Evolutionary conservation across 2,329 filamentous ascomycete genomes (phyloP).

Genomic region (Diatrype stigma): DNA sequence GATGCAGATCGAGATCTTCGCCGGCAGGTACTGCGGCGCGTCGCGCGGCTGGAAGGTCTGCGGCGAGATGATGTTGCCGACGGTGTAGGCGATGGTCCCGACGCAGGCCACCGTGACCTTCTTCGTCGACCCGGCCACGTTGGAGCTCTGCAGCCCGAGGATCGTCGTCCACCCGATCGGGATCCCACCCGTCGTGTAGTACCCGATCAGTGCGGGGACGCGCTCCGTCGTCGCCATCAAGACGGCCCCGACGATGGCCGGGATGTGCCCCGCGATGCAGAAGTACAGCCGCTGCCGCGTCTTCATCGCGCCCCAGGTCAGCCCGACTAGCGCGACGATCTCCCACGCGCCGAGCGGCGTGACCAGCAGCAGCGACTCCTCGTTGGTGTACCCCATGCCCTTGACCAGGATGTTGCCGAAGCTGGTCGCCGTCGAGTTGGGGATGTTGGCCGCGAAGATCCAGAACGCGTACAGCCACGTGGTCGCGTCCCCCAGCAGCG

Average conservation of each 20-base stretch:
- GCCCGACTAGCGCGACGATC: conserved; percentile 30
- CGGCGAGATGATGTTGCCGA: conserved; percentile 39
- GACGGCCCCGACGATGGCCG: conserved; percentile 31
- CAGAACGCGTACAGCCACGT: conserved; percentile 33
- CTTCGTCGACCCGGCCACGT: conserved; percentile 32
- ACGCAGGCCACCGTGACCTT: conserved; percentile 31
- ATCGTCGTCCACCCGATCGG: conserved; percentile 35
- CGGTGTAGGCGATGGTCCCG: conserved; percentile 31
- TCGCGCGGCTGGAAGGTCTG: conserved; percentile 36
- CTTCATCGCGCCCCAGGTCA: conserved; percentile 33
- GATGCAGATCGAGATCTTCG: conserved; percentile 17
- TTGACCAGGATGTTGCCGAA: conserved; percentile 35
- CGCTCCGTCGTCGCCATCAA: conserved; percentile 35
- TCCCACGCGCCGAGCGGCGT: conserved; percentile 34
- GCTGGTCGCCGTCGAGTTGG: conserved; percentile 32
- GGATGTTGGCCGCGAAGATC: conserved; percentile 33
- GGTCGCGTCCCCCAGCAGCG: conserved; percentile 28
- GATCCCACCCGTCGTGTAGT: conserved; percentile 33
- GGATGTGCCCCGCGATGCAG: conserved; percentile 32
- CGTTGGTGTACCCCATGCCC: conserved; percentile 31
- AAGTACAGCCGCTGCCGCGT: conserved; percentile 29
- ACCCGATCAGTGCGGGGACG: conserved; percentile 30
- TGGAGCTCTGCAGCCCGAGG: conserved; percentile 31
- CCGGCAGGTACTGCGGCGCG: conserved; percentile 20
- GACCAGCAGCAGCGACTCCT: conserved; percentile 31